Percentiles rank a stretch among this genome's conserved stretches.
Conservation (phyloP, 371 early-diverging fungal species). For the Lichtheimia ramosa region DNA sequence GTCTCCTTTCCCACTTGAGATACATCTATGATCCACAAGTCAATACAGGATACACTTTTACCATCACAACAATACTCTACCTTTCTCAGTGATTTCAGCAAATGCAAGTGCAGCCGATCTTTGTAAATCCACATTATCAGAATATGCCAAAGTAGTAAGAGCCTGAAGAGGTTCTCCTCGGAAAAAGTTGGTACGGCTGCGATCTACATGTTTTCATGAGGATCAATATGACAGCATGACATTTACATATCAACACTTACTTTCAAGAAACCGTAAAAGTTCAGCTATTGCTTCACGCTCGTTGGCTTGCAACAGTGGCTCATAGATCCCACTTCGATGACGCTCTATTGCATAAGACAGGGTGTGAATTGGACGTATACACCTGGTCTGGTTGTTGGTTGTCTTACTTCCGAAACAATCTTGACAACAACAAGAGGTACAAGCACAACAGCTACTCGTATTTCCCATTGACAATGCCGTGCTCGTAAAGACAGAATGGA, state of each 20-base stretch:
- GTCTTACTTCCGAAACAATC: slow-evolving; percentile 51
- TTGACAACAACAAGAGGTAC: slow-evolving; percentile 30
- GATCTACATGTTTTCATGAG: slow-evolving; percentile 45
- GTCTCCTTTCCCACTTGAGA: slow-evolving; percentile 78
- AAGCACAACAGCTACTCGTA: too few species aligned
- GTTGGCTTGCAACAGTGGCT: slow-evolving; percentile 80
- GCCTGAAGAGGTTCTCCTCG: slow-evolving; percentile 85
- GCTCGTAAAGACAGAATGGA: too few species aligned
- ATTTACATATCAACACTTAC: slow-evolving; percentile 46
- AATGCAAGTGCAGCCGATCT: slow-evolving; percentile 90
- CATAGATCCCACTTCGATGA: slow-evolving; percentile 58
- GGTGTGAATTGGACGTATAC: too few species aligned
- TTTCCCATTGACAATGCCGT: too few species aligned
- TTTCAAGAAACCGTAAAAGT: slow-evolving; percentile 79
- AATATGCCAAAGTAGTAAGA: slow-evolving; percentile 81
- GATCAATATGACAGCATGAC: background rate
- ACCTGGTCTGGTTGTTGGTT: background rate
- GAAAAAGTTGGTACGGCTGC: slow-evolving; percentile 81
- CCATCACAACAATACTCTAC: slow-evolving; percentile 18
- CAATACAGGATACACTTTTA: background rate
- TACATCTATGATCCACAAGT: slow-evolving; percentile 53
- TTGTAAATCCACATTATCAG: slow-evolving; percentile 84
- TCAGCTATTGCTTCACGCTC: slow-evolving; percentile 86
- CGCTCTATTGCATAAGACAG: slow-evolving; percentile 24
- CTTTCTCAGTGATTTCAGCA: slow-evolving; percentile 90